Evolutionary conservation across 352 stramenopile genomes (phyloP).

Genomic region (Pythium dissotocum): DNA sequence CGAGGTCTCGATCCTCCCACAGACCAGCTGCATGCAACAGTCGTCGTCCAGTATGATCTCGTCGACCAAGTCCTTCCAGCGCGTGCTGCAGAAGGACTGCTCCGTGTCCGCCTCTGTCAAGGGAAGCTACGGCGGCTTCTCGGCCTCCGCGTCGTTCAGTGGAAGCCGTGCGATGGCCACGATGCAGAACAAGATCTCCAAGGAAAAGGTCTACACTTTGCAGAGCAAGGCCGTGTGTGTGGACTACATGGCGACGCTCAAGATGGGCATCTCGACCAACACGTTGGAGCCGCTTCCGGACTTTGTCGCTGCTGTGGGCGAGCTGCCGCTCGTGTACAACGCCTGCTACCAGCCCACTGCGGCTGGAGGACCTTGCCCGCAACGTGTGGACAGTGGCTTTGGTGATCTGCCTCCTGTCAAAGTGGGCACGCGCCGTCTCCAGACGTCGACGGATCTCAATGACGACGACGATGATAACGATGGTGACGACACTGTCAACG

Average conservation of each 20-base stretch:
- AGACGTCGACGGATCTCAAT: neutral
- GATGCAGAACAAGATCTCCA: constrained; percentile 33
- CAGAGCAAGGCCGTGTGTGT: constrained; percentile 31
- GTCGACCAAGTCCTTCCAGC: constrained; percentile 34
- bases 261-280: constrained; percentile 23
- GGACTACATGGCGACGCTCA: constrained; percentile 26
- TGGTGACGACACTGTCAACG: constrained; percentile 27
- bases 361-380: constrained; percentile 20
- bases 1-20: constrained; percentile 28
- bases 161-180: constrained; percentile 28
- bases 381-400: constrained; percentile 27
- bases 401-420: constrained; percentile 21
- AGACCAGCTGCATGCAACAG: constrained; percentile 33
- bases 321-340: constrained; percentile 18
- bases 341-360: constrained; percentile 26
- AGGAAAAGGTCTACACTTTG: constrained; percentile 22
- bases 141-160: constrained; percentile 29
- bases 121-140: constrained; percentile 31
- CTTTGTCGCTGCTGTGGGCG: constrained; percentile 19
- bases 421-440: constrained; percentile 10
- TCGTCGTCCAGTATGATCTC: constrained; percentile 32
- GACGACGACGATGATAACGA: constrained; percentile 10
- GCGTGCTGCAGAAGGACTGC: constrained; percentile 30
- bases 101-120: constrained; percentile 27
- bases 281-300: constrained; percentile 22